These are phyloP conservation scores for Brasilioporus rufonigricans DNA, from an alignment of 768 basidiomycete species.

Conservation along the genomic window DNA sequence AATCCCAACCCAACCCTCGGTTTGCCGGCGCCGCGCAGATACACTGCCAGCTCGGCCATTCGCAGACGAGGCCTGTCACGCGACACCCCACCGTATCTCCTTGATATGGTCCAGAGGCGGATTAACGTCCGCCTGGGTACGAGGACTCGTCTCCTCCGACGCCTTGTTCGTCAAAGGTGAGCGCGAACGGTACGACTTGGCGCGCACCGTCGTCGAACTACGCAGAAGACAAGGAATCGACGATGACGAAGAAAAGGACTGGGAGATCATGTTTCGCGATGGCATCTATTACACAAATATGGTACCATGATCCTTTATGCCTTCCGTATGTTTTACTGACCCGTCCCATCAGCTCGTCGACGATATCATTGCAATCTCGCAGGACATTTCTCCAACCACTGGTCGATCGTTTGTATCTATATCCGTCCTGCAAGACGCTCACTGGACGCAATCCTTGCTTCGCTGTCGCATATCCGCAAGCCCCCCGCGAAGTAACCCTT, in stretches of 20 bases:
- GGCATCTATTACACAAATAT: slow-evolving; percentile 88
- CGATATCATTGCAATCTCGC: slow-evolving; percentile 71
- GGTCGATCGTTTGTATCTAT: slow-evolving; percentile 67
- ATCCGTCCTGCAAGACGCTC: slow-evolving; percentile 66
- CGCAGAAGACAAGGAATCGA: slow-evolving; percentile 53
- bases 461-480: slow-evolving; percentile 54
- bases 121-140: slow-evolving; percentile 68
- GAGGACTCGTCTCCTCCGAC: slow-evolving; percentile 73
- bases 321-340: not conserved
- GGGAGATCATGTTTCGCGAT: slow-evolving; percentile 64
- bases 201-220: slow-evolving; percentile 72
- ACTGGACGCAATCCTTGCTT: slow-evolving; percentile 76
- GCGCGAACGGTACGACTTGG: slow-evolving; percentile 76
- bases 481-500: slow-evolving; percentile 23
- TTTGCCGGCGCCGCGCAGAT: slow-evolving; percentile 29
- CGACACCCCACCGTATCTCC: slow-evolving; percentile 35
- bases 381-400: slow-evolving; percentile 72
- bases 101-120: slow-evolving; percentile 76
- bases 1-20: slow-evolving; percentile 10
- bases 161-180: slow-evolving; percentile 78
- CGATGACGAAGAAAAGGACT: slow-evolving; percentile 66
- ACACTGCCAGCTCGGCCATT: slow-evolving; percentile 28
- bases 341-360: slow-evolving; percentile 60
- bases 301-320: slow-evolving; percentile 42
- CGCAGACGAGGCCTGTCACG: slow-evolving; percentile 10